A percentile compares a stretch with the other conserved stretches of the same genome.
Conservation (phyloP, 148 eudicot genomes). For the Cornus controversa region DNA sequence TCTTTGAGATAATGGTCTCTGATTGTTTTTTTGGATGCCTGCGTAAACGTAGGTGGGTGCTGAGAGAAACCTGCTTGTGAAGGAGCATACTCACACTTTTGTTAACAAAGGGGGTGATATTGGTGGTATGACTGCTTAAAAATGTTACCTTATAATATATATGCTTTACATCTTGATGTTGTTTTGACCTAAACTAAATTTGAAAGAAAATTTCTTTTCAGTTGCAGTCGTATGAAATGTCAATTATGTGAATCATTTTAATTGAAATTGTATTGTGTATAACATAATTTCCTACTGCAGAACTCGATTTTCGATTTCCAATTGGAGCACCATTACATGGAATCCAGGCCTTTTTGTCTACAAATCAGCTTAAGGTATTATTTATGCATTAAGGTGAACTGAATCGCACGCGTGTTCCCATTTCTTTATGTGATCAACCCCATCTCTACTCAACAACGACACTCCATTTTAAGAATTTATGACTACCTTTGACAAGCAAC, state of each 20-base stretch:
- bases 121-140: conserved; percentile 61
- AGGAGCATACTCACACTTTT: conserved; percentile 97
- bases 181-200: neutral
- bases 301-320: conserved; percentile 95
- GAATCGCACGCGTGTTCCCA: neutral
- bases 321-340: conserved; percentile 98
- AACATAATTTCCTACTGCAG: conserved; percentile 38
- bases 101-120: conserved; percentile 90
- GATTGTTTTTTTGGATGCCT: conserved; percentile 19
- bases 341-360: conserved; percentile 82
- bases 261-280: neutral
- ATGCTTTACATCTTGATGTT: neutral
- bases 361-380: conserved; percentile 87
- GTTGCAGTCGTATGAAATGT: neutral
- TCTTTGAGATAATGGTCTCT: conserved; percentile 5
- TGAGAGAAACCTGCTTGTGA: conserved; percentile 89
- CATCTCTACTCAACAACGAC: neutral
- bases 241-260: conserved; percentile 3
- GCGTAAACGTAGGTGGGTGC: conserved; percentile 69
- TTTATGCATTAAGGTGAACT: conserved; percentile 3
- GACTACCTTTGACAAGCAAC: neutral
- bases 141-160: conserved; percentile 1
- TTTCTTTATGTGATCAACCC: neutral
- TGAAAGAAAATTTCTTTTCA: neutral
- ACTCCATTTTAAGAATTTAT: neutral